Evolutionary conservation across 352 stramenopile species (phyloP).

Genomic region (Phytopythium cucurbitacearum): DNA sequence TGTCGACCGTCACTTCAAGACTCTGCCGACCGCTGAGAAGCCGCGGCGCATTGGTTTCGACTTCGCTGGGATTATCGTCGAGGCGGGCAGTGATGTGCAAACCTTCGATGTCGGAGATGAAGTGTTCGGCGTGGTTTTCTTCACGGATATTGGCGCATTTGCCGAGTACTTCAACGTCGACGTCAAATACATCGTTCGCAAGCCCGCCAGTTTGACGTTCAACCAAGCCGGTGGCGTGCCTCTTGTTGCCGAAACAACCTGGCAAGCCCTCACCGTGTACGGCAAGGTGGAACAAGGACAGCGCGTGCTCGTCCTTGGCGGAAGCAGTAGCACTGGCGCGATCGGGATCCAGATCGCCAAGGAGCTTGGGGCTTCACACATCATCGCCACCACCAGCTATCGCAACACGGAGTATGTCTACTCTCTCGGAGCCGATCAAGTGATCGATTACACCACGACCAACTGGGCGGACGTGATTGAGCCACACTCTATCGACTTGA

Average conservation of each 20-base stretch:
- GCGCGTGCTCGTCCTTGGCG: constrained; percentile 44
- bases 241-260: constrained; percentile 20
- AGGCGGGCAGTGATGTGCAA: constrained; percentile 23
- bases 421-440: constrained; percentile 34
- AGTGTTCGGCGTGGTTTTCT: constrained; percentile 16
- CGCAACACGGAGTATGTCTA: constrained; percentile 37
- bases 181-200: constrained; percentile 21
- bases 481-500: constrained; percentile 21
- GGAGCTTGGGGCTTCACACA: constrained; percentile 17
- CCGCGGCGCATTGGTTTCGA: constrained; percentile 34
- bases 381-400: constrained; percentile 30
- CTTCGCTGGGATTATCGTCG: constrained; percentile 23
- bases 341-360: constrained; percentile 60
- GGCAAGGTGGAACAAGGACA: constrained; percentile 21
- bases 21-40: constrained; percentile 9
- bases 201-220: constrained; percentile 31
- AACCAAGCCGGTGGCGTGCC: constrained; percentile 28
- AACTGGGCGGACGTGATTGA: constrained; percentile 35
- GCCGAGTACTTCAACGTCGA: constrained; percentile 37
- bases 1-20: constrained; percentile 10
- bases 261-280: constrained; percentile 22
- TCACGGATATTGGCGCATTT: constrained; percentile 12
- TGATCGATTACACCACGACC: constrained; percentile 44
- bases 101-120: constrained; percentile 25
- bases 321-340: constrained; percentile 51